Conservation (phyloP, 495 filamentous ascomycete species). For the Astrocystis sublimbata region DNA sequence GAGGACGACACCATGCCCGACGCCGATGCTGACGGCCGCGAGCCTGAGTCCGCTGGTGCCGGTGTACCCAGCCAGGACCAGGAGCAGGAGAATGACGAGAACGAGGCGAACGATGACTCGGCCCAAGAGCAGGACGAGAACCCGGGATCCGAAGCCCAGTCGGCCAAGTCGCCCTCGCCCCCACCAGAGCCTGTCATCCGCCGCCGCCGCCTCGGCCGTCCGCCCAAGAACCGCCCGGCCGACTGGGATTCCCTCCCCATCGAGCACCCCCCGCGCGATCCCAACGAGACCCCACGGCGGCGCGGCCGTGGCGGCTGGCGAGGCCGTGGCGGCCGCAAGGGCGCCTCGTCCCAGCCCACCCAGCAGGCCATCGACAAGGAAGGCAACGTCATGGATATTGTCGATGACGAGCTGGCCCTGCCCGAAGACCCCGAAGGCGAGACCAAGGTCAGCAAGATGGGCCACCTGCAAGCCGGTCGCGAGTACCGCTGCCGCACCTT, state of each 20-base stretch:
- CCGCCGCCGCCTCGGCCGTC: constrained; percentile 79
- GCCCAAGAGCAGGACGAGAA: constrained; percentile 36
- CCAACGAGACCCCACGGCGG: constrained; percentile 59
- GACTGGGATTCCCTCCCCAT: constrained; percentile 68
- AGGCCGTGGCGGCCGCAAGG: constrained; percentile 70
- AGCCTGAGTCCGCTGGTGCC: constrained; percentile 39
- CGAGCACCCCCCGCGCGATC: constrained; percentile 55
- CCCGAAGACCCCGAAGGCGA: constrained; percentile 88
- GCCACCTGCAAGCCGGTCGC: constrained; percentile 74
- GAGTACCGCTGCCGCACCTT: constrained; percentile 96
- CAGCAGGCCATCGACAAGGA: constrained; percentile 92
- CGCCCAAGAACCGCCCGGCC: constrained; percentile 77
- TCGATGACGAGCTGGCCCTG: constrained; percentile 86
- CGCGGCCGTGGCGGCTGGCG: constrained; percentile 69
- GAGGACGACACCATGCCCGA: constrained; percentile 56
- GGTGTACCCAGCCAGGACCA: constrained; percentile 16
- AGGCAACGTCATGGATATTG: constrained; percentile 86
- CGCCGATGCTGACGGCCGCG: constrained; percentile 43
- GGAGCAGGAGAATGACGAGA: constrained; percentile 42
- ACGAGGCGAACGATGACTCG: constrained; percentile 40
- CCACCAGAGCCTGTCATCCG: constrained; percentile 62
- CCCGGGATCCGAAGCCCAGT: constrained; percentile 30
- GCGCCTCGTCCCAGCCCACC: constrained; percentile 67
- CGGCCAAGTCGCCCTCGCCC: constrained; percentile 50
- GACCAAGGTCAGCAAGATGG: constrained; percentile 86